These are phyloP conservation scores for Trichoderma gamsii DNA, from an alignment of 495 filamentous ascomycete genomes.

Conservation along the genomic window DNA sequence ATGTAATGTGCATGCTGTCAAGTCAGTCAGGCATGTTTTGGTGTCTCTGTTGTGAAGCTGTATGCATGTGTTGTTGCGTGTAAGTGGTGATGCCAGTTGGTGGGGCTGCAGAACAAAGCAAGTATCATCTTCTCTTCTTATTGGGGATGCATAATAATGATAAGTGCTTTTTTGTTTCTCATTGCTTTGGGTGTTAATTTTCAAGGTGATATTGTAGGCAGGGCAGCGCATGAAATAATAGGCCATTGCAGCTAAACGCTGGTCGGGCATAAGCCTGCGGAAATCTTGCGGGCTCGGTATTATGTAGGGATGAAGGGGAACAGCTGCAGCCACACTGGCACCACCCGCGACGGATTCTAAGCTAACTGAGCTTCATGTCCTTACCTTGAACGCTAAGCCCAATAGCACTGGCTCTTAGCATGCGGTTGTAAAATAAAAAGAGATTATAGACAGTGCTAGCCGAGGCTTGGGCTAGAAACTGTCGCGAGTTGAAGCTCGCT, in stretches of 20 bases:
- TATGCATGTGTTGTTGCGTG: not conserved
- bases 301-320: not conserved
- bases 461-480: not conserved
- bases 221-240: not conserved
- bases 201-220: not conserved
- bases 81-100: not conserved
- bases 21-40: conserved; percentile 8
- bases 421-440: not conserved
- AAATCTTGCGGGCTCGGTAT: conserved; percentile 8
- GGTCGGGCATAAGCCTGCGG: conserved; percentile 6
- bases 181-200: not conserved
- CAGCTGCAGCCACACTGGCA: not conserved
- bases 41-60: not conserved
- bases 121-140: not conserved
- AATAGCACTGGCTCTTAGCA: not conserved
- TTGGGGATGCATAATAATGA: not conserved
- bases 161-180: not conserved
- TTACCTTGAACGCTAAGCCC: conserved; percentile 9
- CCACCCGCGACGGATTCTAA: not conserved
- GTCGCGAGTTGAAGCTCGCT: not conserved
- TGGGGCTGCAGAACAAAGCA: not conserved
- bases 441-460: not conserved
- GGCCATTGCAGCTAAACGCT: not conserved
- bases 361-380: conserved; percentile 5
- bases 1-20: not conserved